A percentile compares a stretch with the other conserved stretches of the same genome.
phyloP scores from a whole-genome alignment of 2,329 filamentous ascomycete genomes.

The Trichocomaceae sp. region DNA sequence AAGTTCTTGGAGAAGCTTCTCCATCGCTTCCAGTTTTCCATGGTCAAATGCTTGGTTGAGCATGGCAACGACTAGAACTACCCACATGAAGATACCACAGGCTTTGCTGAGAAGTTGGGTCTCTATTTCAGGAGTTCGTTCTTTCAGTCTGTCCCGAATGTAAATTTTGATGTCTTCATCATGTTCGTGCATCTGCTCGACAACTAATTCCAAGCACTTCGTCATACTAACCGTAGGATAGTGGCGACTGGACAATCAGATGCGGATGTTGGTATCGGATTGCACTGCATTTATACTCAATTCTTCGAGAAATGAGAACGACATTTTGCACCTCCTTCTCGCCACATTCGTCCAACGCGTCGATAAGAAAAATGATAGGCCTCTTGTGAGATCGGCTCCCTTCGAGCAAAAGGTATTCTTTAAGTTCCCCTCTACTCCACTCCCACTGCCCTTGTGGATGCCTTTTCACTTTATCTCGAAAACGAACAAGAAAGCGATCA shows the following conservation, averaged over 20 bases:
- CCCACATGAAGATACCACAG: slow-evolving; percentile 39
- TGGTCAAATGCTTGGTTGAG: slow-evolving; percentile 30
- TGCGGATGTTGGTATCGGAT: slow-evolving; percentile 16
- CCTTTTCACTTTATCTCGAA: slow-evolving; percentile 3
- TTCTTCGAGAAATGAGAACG: slow-evolving; percentile 39
- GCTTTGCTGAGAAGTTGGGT: slow-evolving; percentile 28
- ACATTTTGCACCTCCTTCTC: slow-evolving; percentile 39
- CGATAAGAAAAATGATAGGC: slow-evolving; percentile 19
- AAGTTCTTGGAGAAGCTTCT: slow-evolving; percentile 25
- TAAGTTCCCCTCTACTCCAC: slow-evolving; percentile 2
- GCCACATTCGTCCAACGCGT: slow-evolving; percentile 48
- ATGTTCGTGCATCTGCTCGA: slow-evolving; percentile 31
- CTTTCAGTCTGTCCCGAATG: slow-evolving; percentile 19
- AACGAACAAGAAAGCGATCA: background rate
- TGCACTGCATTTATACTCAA: slow-evolving; percentile 26
- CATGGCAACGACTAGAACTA: slow-evolving; percentile 35
- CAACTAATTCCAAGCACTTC: slow-evolving; percentile 32
- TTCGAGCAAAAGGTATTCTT: slow-evolving; percentile 2
- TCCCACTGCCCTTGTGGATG: slow-evolving; percentile 1
- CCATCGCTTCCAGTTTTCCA: slow-evolving; percentile 22
- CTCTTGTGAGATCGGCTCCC: background rate
- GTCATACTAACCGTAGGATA: slow-evolving; percentile 39
- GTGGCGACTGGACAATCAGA: slow-evolving; percentile 45
- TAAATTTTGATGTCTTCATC: slow-evolving; percentile 17
- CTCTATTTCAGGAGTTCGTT: slow-evolving; percentile 16